Evolutionary conservation across 1,284 basidiomycete genomes (phyloP).

Genomic region (Schizophyllum commune): DNA sequence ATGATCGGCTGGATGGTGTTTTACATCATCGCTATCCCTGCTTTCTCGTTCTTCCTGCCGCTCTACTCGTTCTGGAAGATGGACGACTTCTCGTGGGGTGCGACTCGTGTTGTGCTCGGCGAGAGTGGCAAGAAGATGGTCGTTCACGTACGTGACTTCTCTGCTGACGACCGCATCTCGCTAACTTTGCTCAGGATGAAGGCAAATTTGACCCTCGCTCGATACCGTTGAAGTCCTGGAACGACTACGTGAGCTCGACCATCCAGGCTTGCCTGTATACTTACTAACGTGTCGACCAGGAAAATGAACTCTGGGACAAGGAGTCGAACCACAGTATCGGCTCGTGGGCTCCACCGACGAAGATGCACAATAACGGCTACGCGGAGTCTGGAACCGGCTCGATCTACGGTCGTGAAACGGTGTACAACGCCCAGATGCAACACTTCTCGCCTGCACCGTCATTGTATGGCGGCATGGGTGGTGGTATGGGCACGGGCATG

Average conservation of each 20-base stretch:
- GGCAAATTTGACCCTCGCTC: constrained; percentile 91
- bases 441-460: constrained; percentile 64
- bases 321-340: constrained; percentile 89
- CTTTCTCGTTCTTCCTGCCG: constrained; percentile 89
- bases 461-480: constrained; percentile 39
- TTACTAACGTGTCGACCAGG: constrained; percentile 30
- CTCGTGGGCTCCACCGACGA: constrained; percentile 71
- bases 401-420: constrained; percentile 76
- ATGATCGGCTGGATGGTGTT: constrained; percentile 98
- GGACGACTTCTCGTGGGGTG: constrained; percentile 99
- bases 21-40: constrained; percentile 88
- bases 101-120: constrained; percentile 88
- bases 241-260: constrained; percentile 73
- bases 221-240: constrained; percentile 96
- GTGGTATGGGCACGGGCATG: not conserved
- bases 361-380: constrained; percentile 62
- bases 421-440: constrained; percentile 54
- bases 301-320: constrained; percentile 97
- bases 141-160: constrained; percentile 64
- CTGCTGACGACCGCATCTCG: constrained; percentile 4
- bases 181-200: constrained; percentile 54
- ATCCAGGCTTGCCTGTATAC: not conserved
- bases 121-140: constrained; percentile 94
- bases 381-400: constrained; percentile 69
- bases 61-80: constrained; percentile 98